phyloP scores from a whole-genome alignment of 805 yeast species.

The Isabelozyma rhagii region DNA sequence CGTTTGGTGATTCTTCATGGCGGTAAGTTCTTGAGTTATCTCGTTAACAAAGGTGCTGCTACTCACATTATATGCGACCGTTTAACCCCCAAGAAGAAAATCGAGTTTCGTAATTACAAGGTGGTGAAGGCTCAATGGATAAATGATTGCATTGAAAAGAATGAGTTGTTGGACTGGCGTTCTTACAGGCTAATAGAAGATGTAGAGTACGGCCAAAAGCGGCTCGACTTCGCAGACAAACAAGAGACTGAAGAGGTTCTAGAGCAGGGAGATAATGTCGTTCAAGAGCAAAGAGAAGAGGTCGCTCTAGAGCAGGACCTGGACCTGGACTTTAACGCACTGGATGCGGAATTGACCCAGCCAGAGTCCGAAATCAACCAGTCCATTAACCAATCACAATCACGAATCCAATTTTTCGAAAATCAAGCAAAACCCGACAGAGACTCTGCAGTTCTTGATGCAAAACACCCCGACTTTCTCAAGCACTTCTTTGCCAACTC shows the following conservation, averaged over 20 bases:
- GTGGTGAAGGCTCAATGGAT: constrained; percentile 88
- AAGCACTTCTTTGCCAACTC: constrained; percentile 73
- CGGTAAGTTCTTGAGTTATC: constrained; percentile 68
- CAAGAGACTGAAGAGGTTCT: no score
- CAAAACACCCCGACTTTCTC: constrained; percentile 76
- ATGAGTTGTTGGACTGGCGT: constrained; percentile 63
- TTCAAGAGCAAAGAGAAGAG: background rate
- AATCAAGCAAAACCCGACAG: background rate
- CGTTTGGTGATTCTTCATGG: constrained; percentile 73
- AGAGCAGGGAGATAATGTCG: background rate
- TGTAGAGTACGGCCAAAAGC: constrained; percentile 53
- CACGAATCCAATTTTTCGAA: background rate
- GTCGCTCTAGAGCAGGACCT: background rate
- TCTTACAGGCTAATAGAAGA: constrained; percentile 52
- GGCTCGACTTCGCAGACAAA: constrained; percentile 19
- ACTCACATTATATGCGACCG: constrained; percentile 84
- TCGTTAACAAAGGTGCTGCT: constrained; percentile 67
- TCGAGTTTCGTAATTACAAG: constrained; percentile 62
- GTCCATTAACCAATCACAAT: background rate
- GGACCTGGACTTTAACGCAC: background rate
- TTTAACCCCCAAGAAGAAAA: constrained; percentile 70
- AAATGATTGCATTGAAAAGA: constrained; percentile 52
- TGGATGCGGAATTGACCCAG: background rate
- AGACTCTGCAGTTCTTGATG: constrained; percentile 38
- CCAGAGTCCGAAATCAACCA: background rate